Evolutionary conservation across 768 basidiomycete species (phyloP), one percentile per base, ranked within the genome.

Genomic region (Agrocybe pediades): DNA sequence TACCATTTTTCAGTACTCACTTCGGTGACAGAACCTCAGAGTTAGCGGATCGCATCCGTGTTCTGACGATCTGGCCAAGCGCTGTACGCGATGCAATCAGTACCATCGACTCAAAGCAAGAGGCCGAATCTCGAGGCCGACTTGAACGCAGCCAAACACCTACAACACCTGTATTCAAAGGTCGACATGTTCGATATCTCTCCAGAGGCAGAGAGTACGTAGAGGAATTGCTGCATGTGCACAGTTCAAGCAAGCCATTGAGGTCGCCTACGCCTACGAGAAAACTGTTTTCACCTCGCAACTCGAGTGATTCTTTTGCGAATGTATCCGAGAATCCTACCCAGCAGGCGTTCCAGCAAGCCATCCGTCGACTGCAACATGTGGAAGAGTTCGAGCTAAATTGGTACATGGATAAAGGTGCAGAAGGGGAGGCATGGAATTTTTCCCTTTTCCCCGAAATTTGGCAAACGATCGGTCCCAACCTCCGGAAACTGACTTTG

Each of bases 61-160:
- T 60, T 16, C 55, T 67, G 27, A 64, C 63, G 3, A 45, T 69
- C n/a, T 69, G 66, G 65, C 66, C 65, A 13, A 45, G 55, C 23
- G 66, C 65, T 1, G 55, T 67, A 13, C 53, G 62, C 36, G 59
- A 68, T 29, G 63, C 64, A n/a, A 57, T 68, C 23, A 41, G 55
- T 27, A 46, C 54, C 17, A 36, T 55, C 5, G 50, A 57, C 33
- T 52, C 46, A 19, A 56, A 51, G 15, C n/a, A 41, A 23, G 19
- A 43, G 19, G 51, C 46, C 24, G 21, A 43, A 30, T 29, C 41
- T 7, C 41, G 29, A 19, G 29, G 45, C 9, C 41, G 46, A 11
- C 41, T 45, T 24, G 49, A 36, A 43, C 42, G 42, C 33, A 21
- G 41, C 50, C 20, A 43, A 43, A 45, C 39, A 17, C 25, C 30